Percentiles rank a stretch among this genome's conserved stretches.
Conservation (phyloP, 352 stramenopile genomes). For the Lagenidium giganteum region DNA sequence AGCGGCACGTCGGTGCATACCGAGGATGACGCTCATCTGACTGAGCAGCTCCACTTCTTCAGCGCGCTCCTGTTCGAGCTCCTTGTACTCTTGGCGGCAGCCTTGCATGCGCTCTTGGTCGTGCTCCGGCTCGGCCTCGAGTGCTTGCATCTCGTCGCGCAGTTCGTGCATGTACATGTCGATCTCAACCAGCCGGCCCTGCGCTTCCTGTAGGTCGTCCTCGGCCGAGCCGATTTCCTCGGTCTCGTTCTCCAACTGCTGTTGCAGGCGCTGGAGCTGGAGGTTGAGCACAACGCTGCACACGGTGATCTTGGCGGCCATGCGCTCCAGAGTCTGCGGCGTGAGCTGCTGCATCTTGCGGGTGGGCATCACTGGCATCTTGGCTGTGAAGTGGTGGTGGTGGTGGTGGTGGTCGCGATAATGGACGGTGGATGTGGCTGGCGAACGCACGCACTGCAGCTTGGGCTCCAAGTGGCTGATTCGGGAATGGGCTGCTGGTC, state of each 20-base stretch:
- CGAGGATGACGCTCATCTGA: conserved; percentile 44
- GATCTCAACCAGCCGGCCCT: conserved; percentile 55
- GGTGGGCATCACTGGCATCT: background rate
- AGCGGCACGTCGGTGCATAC: conserved; percentile 32
- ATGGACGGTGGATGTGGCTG: too few relatives aligned
- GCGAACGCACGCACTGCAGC: too few relatives aligned
- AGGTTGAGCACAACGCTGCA: conserved; percentile 34
- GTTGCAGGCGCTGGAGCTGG: conserved; percentile 30
- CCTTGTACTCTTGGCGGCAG: conserved; percentile 38
- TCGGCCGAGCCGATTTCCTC: conserved; percentile 37
- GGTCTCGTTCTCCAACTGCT: conserved; percentile 27
- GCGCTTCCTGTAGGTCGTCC: conserved; percentile 47
- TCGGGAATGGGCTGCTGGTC: too few relatives aligned
- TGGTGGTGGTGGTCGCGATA: too few relatives aligned
- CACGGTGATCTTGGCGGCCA: conserved; percentile 40
- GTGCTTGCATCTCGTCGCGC: conserved; percentile 31
- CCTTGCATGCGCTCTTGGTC: conserved; percentile 19
- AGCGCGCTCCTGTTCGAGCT: conserved; percentile 54
- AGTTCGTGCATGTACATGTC: conserved; percentile 50
- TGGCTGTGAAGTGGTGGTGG: background rate
- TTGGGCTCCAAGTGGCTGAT: too few relatives aligned
- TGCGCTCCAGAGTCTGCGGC: conserved; percentile 32
- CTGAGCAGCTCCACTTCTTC: conserved; percentile 51
- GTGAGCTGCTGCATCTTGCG: conserved; percentile 1
- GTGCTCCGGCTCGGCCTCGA: conserved; percentile 14